A percentile compares a stretch with the other conserved stretches of the same genome.
Conservation (phyloP, 495 filamentous ascomycete genomes). For the Aspergillus nidulans region DNA sequence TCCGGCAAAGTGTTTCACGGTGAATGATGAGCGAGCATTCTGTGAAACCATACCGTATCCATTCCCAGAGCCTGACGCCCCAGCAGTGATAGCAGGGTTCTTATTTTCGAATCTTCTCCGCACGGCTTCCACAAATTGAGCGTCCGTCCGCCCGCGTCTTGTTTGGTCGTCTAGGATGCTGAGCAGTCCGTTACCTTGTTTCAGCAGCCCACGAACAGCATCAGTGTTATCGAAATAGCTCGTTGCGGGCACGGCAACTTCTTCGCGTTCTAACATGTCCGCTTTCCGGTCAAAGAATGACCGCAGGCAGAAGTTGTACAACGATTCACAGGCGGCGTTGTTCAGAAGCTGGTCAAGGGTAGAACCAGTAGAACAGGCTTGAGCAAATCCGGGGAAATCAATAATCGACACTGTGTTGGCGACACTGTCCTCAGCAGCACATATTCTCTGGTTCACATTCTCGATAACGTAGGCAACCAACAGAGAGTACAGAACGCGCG, state of each 20-base stretch:
- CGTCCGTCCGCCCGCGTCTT: conserved; percentile 77
- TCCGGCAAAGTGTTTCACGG: conserved; percentile 90
- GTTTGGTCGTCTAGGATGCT: conserved; percentile 96
- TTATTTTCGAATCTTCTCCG: conserved; percentile 91
- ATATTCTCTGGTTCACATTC: conserved; percentile 83
- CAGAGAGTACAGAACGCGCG: conserved; percentile 90
- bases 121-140: conserved; percentile 83
- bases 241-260: conserved; percentile 80
- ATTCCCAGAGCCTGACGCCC: conserved; percentile 60
- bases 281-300: conserved; percentile 94
- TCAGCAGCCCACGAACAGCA: conserved; percentile 82
- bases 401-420: conserved; percentile 91
- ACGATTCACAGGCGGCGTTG: conserved; percentile 85
- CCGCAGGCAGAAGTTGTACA: conserved; percentile 90
- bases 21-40: conserved; percentile 72
- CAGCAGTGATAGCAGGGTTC: conserved; percentile 81
- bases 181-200: conserved; percentile 85
- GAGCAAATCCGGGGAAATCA: conserved; percentile 94
- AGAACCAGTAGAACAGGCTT: conserved; percentile 74
- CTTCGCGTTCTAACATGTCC: conserved; percentile 87
- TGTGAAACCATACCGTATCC: conserved; percentile 80
- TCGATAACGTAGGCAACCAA: conserved; percentile 92
- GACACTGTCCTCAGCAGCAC: conserved; percentile 81
- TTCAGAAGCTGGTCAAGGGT: conserved; percentile 88
- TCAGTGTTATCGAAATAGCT: conserved; percentile 98